Percentiles rank a stretch among this genome's conserved stretches.
phyloP scores from a whole-genome alignment of 768 basidiomycete species.

The Tulasnella sp. region DNA sequence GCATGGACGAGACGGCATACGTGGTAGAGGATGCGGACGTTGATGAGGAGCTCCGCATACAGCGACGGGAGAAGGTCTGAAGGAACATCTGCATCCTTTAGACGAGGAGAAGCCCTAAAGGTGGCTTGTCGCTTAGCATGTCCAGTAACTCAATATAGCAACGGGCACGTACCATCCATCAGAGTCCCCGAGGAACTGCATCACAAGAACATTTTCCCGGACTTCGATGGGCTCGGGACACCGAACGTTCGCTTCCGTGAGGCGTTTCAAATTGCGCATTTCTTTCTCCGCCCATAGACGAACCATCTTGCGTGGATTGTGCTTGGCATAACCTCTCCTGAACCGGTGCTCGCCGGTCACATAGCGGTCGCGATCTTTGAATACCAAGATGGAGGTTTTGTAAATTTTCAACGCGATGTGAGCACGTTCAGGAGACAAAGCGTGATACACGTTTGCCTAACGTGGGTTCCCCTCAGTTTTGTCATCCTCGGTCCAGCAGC shows the following conservation, averaged over 20 bases:
- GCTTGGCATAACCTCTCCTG: constrained; percentile 74
- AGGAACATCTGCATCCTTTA: constrained; percentile 76
- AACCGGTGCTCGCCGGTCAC: constrained; percentile 96
- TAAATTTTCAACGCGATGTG: constrained; percentile 95
- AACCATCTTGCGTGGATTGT: constrained; percentile 98
- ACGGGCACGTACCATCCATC: constrained; percentile 62
- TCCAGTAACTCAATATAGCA: neutral
- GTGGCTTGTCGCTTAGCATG: neutral
- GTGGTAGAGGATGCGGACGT: constrained; percentile 77
- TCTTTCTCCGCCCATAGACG: constrained; percentile 99
- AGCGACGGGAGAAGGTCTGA: constrained; percentile 46
- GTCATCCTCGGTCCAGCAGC: neutral
- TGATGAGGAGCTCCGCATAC: constrained; percentile 73
- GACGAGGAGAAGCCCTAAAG: constrained; percentile 80
- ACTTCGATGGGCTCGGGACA: constrained; percentile 90
- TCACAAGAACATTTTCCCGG: constrained; percentile 92
- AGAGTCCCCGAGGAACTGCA: constrained; percentile 79
- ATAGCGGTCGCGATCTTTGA: constrained; percentile 96
- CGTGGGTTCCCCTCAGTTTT: neutral
- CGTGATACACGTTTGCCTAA: constrained; percentile 97
- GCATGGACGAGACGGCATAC: constrained; percentile 92
- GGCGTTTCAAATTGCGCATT: constrained; percentile 86
- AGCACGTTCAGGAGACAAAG: constrained; percentile 43
- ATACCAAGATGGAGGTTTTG: constrained; percentile 94
- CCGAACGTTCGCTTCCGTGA: constrained; percentile 72